These are phyloP conservation scores for Scheffersomyces cryptocercus DNA, from an alignment of 1,139 yeast species.

Conservation along the genomic window DNA sequence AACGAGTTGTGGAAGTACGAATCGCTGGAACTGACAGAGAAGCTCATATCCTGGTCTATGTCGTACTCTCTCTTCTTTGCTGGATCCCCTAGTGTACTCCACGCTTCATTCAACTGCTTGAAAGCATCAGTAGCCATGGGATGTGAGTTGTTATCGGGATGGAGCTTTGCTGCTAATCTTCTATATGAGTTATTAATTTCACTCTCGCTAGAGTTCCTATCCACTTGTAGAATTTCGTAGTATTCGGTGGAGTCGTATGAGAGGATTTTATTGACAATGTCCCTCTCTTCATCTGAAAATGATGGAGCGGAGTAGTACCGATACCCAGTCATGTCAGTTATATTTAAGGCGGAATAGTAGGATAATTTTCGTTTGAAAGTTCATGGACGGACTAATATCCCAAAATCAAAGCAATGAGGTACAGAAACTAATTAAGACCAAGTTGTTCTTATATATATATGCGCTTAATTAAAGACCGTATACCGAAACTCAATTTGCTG, in stretches of 20 bases:
- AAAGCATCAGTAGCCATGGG: constrained; percentile 1
- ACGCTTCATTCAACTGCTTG: constrained; percentile 1
- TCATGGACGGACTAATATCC: too few relatives aligned
- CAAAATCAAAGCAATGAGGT: too few relatives aligned
- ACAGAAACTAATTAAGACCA: too few relatives aligned
- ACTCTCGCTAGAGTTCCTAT: background rate
- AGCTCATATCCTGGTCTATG: background rate
- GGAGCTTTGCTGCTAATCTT: background rate
- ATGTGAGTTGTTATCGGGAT: background rate
- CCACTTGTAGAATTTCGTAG: background rate
- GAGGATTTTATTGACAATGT: background rate
- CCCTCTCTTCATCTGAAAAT: background rate
- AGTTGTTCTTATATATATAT: too few relatives aligned
- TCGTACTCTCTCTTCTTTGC: background rate
- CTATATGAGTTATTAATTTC: background rate
- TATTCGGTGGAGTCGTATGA: background rate
- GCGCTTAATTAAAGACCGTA: too few relatives aligned
- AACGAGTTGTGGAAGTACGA: too few relatives aligned
- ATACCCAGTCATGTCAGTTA: background rate
- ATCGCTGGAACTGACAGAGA: background rate
- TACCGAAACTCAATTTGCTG: too few relatives aligned
- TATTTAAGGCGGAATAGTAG: too few relatives aligned
- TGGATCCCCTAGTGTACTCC: background rate
- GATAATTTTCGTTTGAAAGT: too few relatives aligned
- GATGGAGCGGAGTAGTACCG: background rate